These are phyloP conservation scores for Cylindrotheca fusiformis DNA, from an alignment of 108 stramenopile genomes.

Conservation along the genomic window DNA sequence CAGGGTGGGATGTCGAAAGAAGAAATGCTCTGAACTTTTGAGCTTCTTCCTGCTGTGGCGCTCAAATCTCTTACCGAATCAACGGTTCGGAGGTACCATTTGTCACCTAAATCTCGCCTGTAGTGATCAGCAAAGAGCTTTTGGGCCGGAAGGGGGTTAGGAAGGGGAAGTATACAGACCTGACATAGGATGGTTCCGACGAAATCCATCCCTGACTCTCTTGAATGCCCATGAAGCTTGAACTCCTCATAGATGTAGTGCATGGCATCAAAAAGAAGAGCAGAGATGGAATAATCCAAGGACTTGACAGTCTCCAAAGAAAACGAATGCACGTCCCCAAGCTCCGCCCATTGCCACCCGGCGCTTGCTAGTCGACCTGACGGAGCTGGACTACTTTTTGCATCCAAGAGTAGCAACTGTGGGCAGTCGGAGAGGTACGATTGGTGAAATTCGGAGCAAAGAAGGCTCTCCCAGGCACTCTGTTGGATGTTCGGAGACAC, in stretches of 20 bases:
- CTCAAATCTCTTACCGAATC: neutral
- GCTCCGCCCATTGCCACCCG: constrained; percentile 6
- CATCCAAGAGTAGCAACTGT: neutral
- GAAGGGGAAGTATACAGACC: constrained; percentile 6
- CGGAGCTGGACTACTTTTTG: neutral
- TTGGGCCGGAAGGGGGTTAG: neutral
- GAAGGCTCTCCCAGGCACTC: constrained; percentile 25
- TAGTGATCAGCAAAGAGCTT: constrained; percentile 44
- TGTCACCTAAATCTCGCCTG: constrained; percentile 31
- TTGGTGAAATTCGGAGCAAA: constrained; percentile 20
- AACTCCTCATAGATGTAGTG: constrained; percentile 76
- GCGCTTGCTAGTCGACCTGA: neutral
- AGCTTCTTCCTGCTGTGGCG: neutral
- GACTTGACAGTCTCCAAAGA: constrained; percentile 12
- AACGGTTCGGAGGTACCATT: constrained; percentile 6
- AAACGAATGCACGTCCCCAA: constrained; percentile 5
- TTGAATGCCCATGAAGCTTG: constrained; percentile 38
- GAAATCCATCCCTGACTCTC: constrained; percentile 10
- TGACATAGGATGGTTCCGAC: constrained; percentile 25
- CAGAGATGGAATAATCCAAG: neutral
- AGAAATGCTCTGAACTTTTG: constrained; percentile 1
- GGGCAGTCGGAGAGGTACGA: constrained; percentile 11
- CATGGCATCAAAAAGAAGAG: constrained; percentile 59
- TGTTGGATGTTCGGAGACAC: neutral
- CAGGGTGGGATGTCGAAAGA: constrained; percentile 30